Percentiles rank a stretch among this genome's conserved stretches.
phyloP scores from a whole-genome alignment of 768 basidiomycete genomes.

The Megacollybia marginata region DNA sequence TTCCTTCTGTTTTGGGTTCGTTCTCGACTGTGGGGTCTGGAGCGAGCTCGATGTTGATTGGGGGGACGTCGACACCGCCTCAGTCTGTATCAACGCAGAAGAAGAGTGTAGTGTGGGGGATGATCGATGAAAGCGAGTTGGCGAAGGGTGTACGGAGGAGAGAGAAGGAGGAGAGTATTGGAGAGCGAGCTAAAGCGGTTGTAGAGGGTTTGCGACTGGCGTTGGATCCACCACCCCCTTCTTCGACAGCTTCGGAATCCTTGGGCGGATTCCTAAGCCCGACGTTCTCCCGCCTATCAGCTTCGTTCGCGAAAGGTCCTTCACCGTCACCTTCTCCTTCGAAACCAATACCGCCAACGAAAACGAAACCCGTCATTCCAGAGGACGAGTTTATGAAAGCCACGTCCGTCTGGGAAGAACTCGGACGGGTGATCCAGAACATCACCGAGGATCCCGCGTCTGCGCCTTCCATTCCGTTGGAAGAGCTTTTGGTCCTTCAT shows the following conservation, averaged over 20 bases:
- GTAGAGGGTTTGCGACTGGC: not conserved
- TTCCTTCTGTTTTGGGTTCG: too few species aligned
- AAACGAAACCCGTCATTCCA: too few species aligned
- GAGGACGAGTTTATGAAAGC: too few species aligned
- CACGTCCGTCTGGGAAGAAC: too few species aligned
- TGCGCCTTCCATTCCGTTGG: slow-evolving; percentile 12
- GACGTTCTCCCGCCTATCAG: too few species aligned
- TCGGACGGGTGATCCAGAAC: too few species aligned
- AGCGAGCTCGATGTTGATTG: not conserved
- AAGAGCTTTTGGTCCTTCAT: slow-evolving; percentile 63
- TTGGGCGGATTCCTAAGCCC: not conserved
- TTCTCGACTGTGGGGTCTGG: not conserved
- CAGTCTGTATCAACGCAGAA: not conserved
- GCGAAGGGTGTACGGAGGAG: slow-evolving; percentile 53
- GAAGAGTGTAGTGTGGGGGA: slow-evolving; percentile 63
- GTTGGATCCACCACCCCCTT: not conserved
- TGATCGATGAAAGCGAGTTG: slow-evolving; percentile 82
- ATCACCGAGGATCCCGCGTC: too few species aligned
- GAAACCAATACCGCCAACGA: too few species aligned
- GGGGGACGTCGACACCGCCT: not conserved
- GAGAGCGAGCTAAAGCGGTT: not conserved
- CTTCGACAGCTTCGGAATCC: not conserved
- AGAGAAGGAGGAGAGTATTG: not conserved
- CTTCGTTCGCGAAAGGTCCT: too few species aligned
- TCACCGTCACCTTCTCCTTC: too few species aligned